Conservation (phyloP, 176 grass and related monocot species). For the Pharus latifolius region DNA sequence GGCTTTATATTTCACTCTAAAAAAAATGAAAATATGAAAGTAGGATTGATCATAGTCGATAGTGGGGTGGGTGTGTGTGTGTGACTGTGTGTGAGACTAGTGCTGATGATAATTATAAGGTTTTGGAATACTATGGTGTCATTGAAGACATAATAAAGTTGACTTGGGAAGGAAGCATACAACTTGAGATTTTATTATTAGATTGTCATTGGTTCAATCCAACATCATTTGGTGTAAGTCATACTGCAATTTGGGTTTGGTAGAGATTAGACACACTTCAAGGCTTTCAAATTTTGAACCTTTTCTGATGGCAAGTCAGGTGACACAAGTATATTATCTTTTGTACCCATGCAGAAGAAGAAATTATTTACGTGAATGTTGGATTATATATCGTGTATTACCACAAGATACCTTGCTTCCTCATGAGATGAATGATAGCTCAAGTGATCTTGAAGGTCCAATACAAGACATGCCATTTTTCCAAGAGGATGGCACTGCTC, state of each 20-base stretch:
- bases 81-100: neutral
- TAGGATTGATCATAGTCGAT: too few relatives aligned
- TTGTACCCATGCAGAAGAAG: neutral
- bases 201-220: neutral
- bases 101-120: neutral
- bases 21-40: too few relatives aligned
- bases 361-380: neutral
- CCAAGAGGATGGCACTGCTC: neutral
- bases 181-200: too few relatives aligned
- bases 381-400: neutral
- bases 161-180: neutral
- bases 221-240: too few relatives aligned
- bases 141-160: neutral
- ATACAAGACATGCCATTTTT: neutral
- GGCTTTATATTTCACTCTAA: too few relatives aligned
- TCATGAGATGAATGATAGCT: neutral
- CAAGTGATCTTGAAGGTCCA: neutral
- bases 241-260: neutral
- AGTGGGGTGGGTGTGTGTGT: too few relatives aligned
- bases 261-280: neutral
- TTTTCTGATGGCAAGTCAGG: neutral
- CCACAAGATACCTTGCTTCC: neutral
- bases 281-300: neutral
- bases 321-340: neutral
- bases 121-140: neutral